phyloP scores from a whole-genome alignment of 768 basidiomycete genomes.

The Podaxis sp. region DNA sequence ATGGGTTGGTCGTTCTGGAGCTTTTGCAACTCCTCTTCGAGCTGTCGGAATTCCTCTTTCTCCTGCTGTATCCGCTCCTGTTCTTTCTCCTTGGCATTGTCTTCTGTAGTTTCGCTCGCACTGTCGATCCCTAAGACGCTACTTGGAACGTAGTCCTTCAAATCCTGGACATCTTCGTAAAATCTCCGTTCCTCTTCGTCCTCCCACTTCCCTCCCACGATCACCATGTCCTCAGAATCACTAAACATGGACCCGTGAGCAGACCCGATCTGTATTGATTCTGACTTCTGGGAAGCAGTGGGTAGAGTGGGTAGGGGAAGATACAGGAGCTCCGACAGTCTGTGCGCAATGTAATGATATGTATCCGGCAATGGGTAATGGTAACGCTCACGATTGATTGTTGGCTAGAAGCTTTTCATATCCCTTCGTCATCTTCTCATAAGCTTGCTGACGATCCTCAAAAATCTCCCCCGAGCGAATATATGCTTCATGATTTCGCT shows the following conservation, averaged over 20 bases:
- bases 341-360: conserved; percentile 28
- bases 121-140: conserved; percentile 78
- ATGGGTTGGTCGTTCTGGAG: conserved; percentile 40
- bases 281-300: conserved; percentile 73
- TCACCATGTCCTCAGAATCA: conserved; percentile 55
- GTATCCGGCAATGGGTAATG: neutral
- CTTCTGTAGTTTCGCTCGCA: conserved; percentile 34
- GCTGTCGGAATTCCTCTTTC: conserved; percentile 68
- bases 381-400: conserved; percentile 72
- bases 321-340: conserved; percentile 89
- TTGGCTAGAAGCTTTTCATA: conserved; percentile 90
- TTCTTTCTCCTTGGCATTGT: conserved; percentile 52
- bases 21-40: conserved; percentile 77
- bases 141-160: conserved; percentile 89
- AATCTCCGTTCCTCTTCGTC: conserved; percentile 95
- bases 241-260: conserved; percentile 33
- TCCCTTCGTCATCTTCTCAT: conserved; percentile 96
- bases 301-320: conserved; percentile 82
- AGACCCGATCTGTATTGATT: conserved; percentile 77
- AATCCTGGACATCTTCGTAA: conserved; percentile 89
- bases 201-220: conserved; percentile 88
- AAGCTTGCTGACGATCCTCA: conserved; percentile 97
- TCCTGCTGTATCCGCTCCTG: conserved; percentile 49
- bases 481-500: conserved; percentile 96
- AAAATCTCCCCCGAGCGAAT: conserved; percentile 99